Evolutionary conservation across 176 grass and related monocot genomes (phyloP).

Genomic region (Chloris gayana): DNA sequence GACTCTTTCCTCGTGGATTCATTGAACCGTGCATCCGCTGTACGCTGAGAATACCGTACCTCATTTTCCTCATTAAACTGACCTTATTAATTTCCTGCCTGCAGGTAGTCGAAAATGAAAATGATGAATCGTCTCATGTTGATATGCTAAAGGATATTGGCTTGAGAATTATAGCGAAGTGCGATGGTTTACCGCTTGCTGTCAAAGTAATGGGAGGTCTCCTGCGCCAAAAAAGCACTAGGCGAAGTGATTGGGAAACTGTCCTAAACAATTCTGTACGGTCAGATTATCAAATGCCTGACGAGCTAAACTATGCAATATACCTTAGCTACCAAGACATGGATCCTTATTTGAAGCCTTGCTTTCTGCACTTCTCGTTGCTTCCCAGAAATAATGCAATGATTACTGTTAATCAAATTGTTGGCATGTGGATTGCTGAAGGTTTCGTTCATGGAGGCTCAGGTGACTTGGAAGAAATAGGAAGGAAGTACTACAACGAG

Average conservation of each 20-base stretch:
- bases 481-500: slow-evolving; percentile 8
- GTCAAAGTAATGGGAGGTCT: slow-evolving; percentile 50
- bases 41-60: too few relatives aligned
- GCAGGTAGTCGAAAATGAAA: slow-evolving; percentile 2
- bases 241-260: neutral
- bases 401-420: accelerated
- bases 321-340: slow-evolving; percentile 32
- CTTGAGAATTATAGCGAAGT: slow-evolving; percentile 32
- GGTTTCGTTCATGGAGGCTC: too few relatives aligned
- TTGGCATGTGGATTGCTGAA: slow-evolving; percentile 36
- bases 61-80: too few relatives aligned
- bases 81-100: too few relatives aligned
- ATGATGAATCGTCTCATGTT: neutral
- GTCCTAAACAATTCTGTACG: neutral
- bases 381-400: neutral
- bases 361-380: slow-evolving; percentile 38
- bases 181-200: slow-evolving; percentile 47
- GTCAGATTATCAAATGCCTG: slow-evolving; percentile 7
- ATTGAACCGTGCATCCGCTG: too few relatives aligned
- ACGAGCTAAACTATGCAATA: slow-evolving; percentile 26
- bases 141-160: slow-evolving; percentile 30
- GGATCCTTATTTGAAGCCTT: slow-evolving; percentile 1
- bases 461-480: neutral
- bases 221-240: neutral
- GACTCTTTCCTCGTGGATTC: too few relatives aligned